Evolutionary conservation across 2,329 filamentous ascomycete species (phyloP).

Genomic region (Clonostachys sp.): DNA sequence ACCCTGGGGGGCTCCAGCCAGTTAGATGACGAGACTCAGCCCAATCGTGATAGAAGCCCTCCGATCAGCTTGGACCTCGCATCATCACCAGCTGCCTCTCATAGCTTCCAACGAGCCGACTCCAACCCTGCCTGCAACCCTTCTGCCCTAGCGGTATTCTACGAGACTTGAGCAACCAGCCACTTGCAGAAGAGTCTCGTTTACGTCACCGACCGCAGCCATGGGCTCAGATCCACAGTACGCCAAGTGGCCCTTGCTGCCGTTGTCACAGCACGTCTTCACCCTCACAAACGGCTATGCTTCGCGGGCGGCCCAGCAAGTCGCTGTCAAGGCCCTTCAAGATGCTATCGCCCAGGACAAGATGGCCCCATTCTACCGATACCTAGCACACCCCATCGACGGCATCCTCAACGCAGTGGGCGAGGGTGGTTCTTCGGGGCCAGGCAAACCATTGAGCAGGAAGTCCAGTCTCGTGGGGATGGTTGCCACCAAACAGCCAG

Average conservation of each 20-base stretch:
- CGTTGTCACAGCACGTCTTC: constrained; percentile 82
- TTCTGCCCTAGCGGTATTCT: no score
- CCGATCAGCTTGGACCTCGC: no score
- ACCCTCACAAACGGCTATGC: constrained; percentile 78
- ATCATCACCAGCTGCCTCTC: no score
- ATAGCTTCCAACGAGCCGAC: no score
- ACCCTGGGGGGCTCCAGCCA: no score
- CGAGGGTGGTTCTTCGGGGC: constrained; percentile 49
- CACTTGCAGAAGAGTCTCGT: no score
- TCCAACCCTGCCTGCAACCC: no score
- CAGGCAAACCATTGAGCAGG: constrained; percentile 56
- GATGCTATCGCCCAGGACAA: constrained; percentile 79
- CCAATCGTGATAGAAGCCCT: no score
- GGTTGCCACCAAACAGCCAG: constrained; percentile 66
- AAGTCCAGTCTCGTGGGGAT: constrained; percentile 70
- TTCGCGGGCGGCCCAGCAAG: constrained; percentile 60
- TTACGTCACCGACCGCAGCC: constrained; percentile 23
- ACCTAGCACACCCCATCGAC: constrained; percentile 76
- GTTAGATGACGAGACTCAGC: no score
- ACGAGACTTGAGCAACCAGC: no score
- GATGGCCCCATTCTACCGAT: constrained; percentile 84
- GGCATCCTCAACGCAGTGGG: constrained; percentile 76
- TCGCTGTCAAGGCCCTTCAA: constrained; percentile 69
- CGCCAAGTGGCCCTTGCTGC: constrained; percentile 77
- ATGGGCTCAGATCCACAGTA: constrained; percentile 82